Conservation (phyloP, 2,329 filamentous ascomycete species). For the Clonostachys rosea region DNA sequence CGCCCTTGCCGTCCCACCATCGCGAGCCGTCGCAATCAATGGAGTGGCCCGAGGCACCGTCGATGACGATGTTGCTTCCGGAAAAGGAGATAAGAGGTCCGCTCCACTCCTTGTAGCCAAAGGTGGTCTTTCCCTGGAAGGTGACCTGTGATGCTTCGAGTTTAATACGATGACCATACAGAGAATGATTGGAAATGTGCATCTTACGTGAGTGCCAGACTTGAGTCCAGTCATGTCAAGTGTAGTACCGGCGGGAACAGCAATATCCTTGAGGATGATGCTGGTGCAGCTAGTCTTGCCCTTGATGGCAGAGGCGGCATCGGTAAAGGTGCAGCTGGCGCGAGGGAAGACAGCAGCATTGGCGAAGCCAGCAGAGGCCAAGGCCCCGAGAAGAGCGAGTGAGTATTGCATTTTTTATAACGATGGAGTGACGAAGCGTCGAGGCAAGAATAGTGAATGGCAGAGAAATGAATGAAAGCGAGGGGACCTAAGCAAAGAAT, state of each 20-base stretch:
- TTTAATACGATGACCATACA: not conserved
- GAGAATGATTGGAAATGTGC: not conserved
- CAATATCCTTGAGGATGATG: slow-evolving; percentile 47
- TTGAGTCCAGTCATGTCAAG: slow-evolving; percentile 52
- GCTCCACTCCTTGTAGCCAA: slow-evolving; percentile 60
- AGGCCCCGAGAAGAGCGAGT: slow-evolving; percentile 13
- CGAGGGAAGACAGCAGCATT: slow-evolving; percentile 10
- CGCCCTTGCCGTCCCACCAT: slow-evolving; percentile 56
- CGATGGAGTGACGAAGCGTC: no score
- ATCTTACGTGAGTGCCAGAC: slow-evolving; percentile 31
- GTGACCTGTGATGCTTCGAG: slow-evolving; percentile 19
- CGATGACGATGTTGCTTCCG: slow-evolving; percentile 49
- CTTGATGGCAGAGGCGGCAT: slow-evolving; percentile 38
- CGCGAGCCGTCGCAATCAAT: slow-evolving; percentile 48
- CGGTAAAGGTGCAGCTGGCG: slow-evolving; percentile 47
- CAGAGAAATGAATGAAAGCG: no score
- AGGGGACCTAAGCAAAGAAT: no score
- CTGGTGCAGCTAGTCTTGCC: slow-evolving; percentile 46
- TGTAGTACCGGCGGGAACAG: slow-evolving; percentile 52
- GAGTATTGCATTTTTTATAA: no score
- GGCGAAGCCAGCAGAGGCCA: slow-evolving; percentile 15
- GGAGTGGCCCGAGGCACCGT: slow-evolving; percentile 39
- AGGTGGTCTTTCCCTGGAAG: slow-evolving; percentile 55
- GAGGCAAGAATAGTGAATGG: no score
- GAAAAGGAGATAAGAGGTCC: slow-evolving; percentile 60